Base-by-base conservation (phyloP, 116 monocot genomes). In the Trichopus zeylanicus region DNA sequence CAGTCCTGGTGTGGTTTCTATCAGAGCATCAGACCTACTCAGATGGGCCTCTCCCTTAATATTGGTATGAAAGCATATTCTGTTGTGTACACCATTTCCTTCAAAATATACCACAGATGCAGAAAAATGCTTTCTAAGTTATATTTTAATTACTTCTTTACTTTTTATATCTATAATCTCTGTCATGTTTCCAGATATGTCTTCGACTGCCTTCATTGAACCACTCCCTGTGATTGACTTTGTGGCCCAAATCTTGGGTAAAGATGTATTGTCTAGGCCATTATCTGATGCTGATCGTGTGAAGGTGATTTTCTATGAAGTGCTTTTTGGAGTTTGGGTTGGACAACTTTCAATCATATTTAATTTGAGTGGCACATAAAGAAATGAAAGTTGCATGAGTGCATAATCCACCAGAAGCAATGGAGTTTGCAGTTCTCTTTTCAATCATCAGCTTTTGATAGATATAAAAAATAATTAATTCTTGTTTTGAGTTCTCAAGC, bases 41-140 rank as follows among this genome's bases (percentile, higher is more conserved):
- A 93, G 69, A 93, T 93, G 93, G 88, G 93, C 1, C 74, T 93
- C 24, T 88, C 93, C 22, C 80, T 93, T 21, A 93, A 93, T 57
- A 85, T 93, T 58, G 87, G 93, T 93, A 64, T 29, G 53, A 59
- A 9, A 29, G 18, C 10, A 35, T 10, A 35, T 10, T 35, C 34
- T 35, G 7, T 6, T 6, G 34, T 35, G 34, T 35, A 10, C 5
- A 35, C 34, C 10, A 5, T 35, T 35, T 6, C 10, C 34, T 35
- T 5, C 34, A 5, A 6, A 5, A 35, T 35, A 10, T 35, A 6
- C 10, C 10, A 6, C 5, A 5, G 5, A 35, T 35, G 34, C 10
- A 6, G 10, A 35, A n/a, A n/a, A n/a, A n/a, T n/a, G n/a, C 18
- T 13, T 42, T 18, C 42, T 42, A 42, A n/a, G 42, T 16, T 42